These are phyloP conservation scores for Calonectria honghensis DNA, from an alignment of 2,329 filamentous ascomycete genomes.

Conservation along the genomic window DNA sequence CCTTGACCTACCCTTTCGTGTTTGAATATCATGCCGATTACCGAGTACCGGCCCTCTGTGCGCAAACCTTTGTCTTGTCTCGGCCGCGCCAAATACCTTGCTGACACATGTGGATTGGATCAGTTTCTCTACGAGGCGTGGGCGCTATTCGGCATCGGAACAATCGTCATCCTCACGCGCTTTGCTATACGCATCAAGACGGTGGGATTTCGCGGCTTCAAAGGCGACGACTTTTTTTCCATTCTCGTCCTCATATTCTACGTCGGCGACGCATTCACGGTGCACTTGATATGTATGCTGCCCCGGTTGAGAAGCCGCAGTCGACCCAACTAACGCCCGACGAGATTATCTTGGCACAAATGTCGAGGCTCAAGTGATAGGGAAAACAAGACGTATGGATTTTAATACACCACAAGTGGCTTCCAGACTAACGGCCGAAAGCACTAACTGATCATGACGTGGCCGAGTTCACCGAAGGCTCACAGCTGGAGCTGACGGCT, in stretches of 20 bases:
- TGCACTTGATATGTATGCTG: conserved; percentile 58
- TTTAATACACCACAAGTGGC: accelerated
- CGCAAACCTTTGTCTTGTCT: neutral
- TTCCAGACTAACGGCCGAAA: conserved; percentile 27
- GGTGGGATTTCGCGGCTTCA: conserved; percentile 60
- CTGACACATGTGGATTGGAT: neutral
- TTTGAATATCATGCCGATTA: conserved; percentile 32
- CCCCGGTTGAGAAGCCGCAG: neutral
- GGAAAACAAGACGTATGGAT: conserved; percentile 34
- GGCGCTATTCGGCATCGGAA: conserved; percentile 58
- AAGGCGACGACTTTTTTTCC: conserved; percentile 63
- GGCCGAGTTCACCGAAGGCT: conserved; percentile 57
- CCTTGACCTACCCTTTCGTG: too few species aligned
- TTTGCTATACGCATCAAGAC: conserved; percentile 61
- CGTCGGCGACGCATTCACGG: conserved; percentile 59
- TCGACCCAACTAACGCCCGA: neutral
- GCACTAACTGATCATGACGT: conserved; percentile 55
- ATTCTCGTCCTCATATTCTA: conserved; percentile 59
- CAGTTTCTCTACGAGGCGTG: conserved; percentile 58
- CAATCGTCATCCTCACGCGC: conserved; percentile 56
- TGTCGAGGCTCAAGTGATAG: conserved; percentile 43
- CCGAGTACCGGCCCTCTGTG: conserved; percentile 39
- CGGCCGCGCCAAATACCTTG: neutral
- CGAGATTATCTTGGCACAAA: conserved; percentile 51
- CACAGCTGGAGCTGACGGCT: conserved; percentile 61